These are phyloP conservation scores for Durusdinium trenchii DNA, from an alignment of 73 alveolate genomes.

Conservation along the genomic window DNA sequence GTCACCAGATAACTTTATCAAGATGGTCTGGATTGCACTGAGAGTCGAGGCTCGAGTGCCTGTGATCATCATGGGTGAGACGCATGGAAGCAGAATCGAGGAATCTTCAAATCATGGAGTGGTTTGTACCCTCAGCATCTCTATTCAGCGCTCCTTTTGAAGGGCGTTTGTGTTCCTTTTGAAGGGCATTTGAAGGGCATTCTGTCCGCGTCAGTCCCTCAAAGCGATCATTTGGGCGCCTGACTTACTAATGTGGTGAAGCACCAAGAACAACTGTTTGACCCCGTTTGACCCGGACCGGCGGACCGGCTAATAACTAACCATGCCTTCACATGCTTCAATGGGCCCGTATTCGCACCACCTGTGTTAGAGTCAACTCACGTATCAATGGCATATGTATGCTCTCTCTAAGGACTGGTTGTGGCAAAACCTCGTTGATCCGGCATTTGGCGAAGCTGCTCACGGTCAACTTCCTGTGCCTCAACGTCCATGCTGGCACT, in stretches of 20 bases:
- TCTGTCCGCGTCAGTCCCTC: neutral
- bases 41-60: conserved; percentile 96
- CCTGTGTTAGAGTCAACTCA: no score
- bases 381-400: no score
- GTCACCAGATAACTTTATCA: conserved; percentile 96
- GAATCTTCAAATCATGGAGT: no score
- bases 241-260: no score
- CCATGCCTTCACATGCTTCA: no score
- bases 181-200: neutral
- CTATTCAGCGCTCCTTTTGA: no score
- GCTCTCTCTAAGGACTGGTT: no score
- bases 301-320: no score
- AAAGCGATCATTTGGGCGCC: neutral
- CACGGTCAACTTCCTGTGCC: conserved; percentile 96
- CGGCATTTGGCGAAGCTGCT: conserved; percentile 97
- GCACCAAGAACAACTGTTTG: no score
- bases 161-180: neutral
- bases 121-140: no score
- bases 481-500: conserved; percentile 97
- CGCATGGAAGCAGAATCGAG: neutral
- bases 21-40: conserved; percentile 96
- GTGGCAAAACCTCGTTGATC: conserved; percentile 97
- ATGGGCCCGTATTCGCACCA: no score
- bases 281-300: no score
- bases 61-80: conserved; percentile 97